Evolutionary conservation across 2,329 filamentous ascomycete genomes (phyloP).

Genomic region (Aspergillus novoparasiticus): DNA sequence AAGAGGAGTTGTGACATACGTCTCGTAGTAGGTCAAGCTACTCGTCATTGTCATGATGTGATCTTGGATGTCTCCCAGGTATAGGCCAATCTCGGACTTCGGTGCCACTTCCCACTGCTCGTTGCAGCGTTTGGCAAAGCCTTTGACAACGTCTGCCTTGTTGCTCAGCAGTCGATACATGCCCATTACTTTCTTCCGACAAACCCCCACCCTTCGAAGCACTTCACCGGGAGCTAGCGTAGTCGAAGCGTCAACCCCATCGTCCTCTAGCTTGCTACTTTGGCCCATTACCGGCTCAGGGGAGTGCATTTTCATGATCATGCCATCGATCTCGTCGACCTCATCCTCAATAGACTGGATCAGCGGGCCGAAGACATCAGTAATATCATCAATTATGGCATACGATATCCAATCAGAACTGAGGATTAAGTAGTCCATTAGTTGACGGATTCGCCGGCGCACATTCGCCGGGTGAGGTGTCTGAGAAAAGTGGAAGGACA

Average conservation of each 20-base stretch:
- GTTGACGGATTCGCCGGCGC: slow-evolving; percentile 84
- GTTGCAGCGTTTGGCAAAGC: slow-evolving; percentile 96
- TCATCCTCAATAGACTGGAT: slow-evolving; percentile 94
- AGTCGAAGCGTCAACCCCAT: slow-evolving; percentile 31
- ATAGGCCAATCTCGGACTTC: slow-evolving; percentile 93
- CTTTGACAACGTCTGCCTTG: slow-evolving; percentile 98
- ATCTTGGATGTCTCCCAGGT: slow-evolving; percentile 97
- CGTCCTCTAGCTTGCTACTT: slow-evolving; percentile 41
- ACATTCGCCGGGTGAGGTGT: slow-evolving; percentile 97
- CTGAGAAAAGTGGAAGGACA: slow-evolving; percentile 96
- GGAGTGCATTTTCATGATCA: slow-evolving; percentile 80
- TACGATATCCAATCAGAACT: slow-evolving; percentile 98
- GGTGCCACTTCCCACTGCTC: slow-evolving; percentile 97
- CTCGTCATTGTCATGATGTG: slow-evolving; percentile 99
- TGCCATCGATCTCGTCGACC: slow-evolving; percentile 94
- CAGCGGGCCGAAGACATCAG: slow-evolving; percentile 89
- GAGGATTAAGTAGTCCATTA: slow-evolving; percentile 90
- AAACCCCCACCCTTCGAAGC: slow-evolving; percentile 89
- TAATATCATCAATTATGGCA: slow-evolving; percentile 97
- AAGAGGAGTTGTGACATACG: slow-evolving; percentile 57
- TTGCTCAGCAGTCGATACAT: slow-evolving; percentile 90
- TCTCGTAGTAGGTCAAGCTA: slow-evolving; percentile 94
- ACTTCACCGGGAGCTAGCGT: slow-evolving; percentile 70
- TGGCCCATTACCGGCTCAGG: slow-evolving; percentile 39
- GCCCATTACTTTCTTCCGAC: slow-evolving; percentile 95